Base-by-base conservation (phyloP, 495 filamentous ascomycete species). In the Recurvomyces mirabilis region DNA sequence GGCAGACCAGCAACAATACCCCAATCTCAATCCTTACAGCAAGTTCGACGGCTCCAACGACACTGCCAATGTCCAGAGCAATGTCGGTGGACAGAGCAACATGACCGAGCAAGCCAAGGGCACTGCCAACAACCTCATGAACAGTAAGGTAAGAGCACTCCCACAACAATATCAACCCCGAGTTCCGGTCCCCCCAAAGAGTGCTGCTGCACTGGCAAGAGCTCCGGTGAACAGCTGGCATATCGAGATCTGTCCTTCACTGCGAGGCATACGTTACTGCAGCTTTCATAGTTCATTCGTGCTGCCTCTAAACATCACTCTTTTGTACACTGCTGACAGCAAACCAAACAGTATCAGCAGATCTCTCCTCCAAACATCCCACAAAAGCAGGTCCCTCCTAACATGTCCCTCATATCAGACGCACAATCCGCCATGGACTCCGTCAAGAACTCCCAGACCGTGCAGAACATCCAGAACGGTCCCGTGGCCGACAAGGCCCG, bases 401-500 rank as follows among this genome's bases (percentile, higher is more conserved):
- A 17, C 23, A n/a, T n/a, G n/a, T n/a, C 32, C 20, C 38, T 12
- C 47, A 23, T 17, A 21, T 30, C 51, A 68, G 64, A 58, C 36
- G 58, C 65, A 35, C 57, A 61, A 49, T 49, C 57, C 25, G 55
- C 65, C 35, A 63, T 66, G 56, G 51, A 60, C 38, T 28, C 53
- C 47, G 43, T 67, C 29, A 33, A 51, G 25, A 65, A 64, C 49
- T 52, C 58, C 46, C 63, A 61, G 36, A 48, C 55, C 7, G 54
- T 58, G 11, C 62, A 66, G 47, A 51, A 43, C 49, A 36, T 55
- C 39, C 51, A 37, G 37, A 32, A 55, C 87, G 86, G 81, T 43
- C 82, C 86, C 24, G 67, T 91, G 38, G 82, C 81, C 43, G 74
- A 87, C 62, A 82, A 76, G 54, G 73, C 86, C 61, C 83, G 81